Evolutionary conservation across 306 rosid genomes (phyloP).

Genomic region (Potentilla sterilis): DNA sequence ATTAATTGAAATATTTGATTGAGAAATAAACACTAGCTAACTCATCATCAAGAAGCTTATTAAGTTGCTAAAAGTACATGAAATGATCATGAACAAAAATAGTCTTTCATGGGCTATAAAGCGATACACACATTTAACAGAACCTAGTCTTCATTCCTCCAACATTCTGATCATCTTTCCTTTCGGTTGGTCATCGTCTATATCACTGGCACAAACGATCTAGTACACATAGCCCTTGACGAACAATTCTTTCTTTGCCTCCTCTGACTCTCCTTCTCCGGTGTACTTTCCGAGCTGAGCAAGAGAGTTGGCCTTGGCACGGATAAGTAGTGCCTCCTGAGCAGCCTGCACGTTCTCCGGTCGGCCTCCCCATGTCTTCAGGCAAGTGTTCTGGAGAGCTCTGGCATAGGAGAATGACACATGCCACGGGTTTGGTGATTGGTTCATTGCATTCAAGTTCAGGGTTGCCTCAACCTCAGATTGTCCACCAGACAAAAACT

Average conservation of each 20-base stretch:
- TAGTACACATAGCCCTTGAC: conserved; percentile 83
- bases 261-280: conserved; percentile 88
- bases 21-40: conserved; percentile 35
- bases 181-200: conserved; percentile 24
- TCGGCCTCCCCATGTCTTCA: conserved; percentile 94
- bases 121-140: conserved; percentile 44
- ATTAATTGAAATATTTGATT: conserved; percentile 17
- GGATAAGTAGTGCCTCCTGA: conserved; percentile 67
- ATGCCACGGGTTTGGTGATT: conserved; percentile 84
- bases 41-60: conserved; percentile 48
- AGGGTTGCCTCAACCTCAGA: conserved; percentile 96
- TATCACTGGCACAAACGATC: conserved; percentile 24
- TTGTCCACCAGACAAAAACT: conserved; percentile 98
- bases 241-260: conserved; percentile 76
- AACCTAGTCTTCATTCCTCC: conserved; percentile 32
- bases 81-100: conserved; percentile 57
- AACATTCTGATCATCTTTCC: conserved; percentile 21
- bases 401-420: conserved; percentile 97
- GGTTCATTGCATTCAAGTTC: conserved; percentile 87
- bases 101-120: conserved; percentile 54
- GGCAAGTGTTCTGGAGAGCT: conserved; percentile 88
- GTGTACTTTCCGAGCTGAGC: conserved; percentile 97
- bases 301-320: conserved; percentile 89
- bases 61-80: conserved; percentile 47
- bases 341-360: conserved; percentile 84